Conservation (phyloP, 495 filamentous ascomycete genomes). For the Annulohypoxylon nitens region DNA sequence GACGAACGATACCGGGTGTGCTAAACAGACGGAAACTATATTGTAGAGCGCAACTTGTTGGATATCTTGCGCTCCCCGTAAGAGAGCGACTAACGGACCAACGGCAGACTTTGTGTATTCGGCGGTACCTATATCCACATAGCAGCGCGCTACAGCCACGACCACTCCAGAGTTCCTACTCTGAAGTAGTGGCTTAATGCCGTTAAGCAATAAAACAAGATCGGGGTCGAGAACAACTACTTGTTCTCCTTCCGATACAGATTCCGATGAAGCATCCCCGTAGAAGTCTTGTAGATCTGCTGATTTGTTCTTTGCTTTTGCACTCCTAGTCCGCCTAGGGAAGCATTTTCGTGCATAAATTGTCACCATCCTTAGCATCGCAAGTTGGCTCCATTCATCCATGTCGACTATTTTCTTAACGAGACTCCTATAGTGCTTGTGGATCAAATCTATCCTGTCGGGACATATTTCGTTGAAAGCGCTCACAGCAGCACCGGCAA, state of each 20-base stretch:
- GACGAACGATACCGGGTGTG: conserved; percentile 79
- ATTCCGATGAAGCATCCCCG: conserved; percentile 64
- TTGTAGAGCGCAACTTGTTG: conserved; percentile 91
- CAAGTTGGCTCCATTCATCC: conserved; percentile 98
- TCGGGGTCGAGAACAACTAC: conserved; percentile 80
- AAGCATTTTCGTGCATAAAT: conserved; percentile 91
- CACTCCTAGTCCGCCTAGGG: conserved; percentile 73
- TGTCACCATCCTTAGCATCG: conserved; percentile 82
- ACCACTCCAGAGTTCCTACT: conserved; percentile 94
- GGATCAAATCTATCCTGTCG: conserved; percentile 84
- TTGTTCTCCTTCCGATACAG: conserved; percentile 66
- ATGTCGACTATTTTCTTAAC: conserved; percentile 95
- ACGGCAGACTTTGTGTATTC: conserved; percentile 78
- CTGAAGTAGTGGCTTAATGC: conserved; percentile 85
- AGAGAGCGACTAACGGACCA: conserved; percentile 85
- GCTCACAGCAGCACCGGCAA: conserved; percentile 89
- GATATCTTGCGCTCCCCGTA: conserved; percentile 86
- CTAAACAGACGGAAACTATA: conserved; percentile 87
- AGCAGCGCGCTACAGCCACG: conserved; percentile 86
- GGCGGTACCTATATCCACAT: conserved; percentile 81
- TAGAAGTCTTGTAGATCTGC: conserved; percentile 79
- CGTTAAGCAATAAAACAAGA: conserved; percentile 82
- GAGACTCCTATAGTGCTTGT: conserved; percentile 86
- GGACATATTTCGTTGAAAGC: conserved; percentile 93
- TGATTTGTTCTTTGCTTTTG: conserved; percentile 53